Percentiles rank a stretch among this genome's conserved stretches.
phyloP scores from a whole-genome alignment of 805 yeast genomes.

The Lachancea lanzarotensis region DNA sequence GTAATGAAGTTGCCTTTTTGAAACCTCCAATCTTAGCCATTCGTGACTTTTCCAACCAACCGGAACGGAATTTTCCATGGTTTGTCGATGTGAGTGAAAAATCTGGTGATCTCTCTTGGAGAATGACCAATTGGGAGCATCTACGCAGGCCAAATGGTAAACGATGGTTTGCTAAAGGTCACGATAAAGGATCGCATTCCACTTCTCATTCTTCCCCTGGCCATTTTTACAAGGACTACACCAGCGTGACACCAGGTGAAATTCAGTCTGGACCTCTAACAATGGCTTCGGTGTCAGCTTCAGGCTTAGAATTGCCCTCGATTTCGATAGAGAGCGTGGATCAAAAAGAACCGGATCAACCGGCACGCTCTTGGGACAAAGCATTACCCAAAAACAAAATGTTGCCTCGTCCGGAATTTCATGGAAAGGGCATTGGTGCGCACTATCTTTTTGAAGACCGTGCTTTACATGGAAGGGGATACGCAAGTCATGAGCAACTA shows the following conservation, averaged over 20 bases:
- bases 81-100: slow-evolving; percentile 57
- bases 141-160: slow-evolving; percentile 25
- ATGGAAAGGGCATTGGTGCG: slow-evolving; percentile 1
- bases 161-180: slow-evolving; percentile 17
- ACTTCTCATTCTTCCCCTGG: not conserved
- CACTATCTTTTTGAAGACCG: slow-evolving; percentile 1
- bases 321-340: slow-evolving; percentile 11
- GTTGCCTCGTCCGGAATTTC: slow-evolving; percentile 17
- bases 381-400: slow-evolving; percentile 14
- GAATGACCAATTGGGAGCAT: slow-evolving; percentile 30
- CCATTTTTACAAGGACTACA: not conserved
- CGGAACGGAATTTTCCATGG: slow-evolving; percentile 49
- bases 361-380: slow-evolving; percentile 5
- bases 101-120: slow-evolving; percentile 52
- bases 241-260: not conserved
- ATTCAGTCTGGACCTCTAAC: not conserved
- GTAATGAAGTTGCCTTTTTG: slow-evolving; percentile 39
- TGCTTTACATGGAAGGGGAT: not conserved
- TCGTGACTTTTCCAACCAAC: slow-evolving; percentile 46
- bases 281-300: not conserved
- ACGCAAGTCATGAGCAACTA: not conserved
- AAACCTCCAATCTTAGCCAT: slow-evolving; percentile 55
- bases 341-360: slow-evolving; percentile 2
- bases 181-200: slow-evolving; percentile 3
- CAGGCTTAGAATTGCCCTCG: slow-evolving; percentile 9